phyloP scores from a whole-genome alignment of 176 grass and related monocot genomes.

The Carex parvula region DNA sequence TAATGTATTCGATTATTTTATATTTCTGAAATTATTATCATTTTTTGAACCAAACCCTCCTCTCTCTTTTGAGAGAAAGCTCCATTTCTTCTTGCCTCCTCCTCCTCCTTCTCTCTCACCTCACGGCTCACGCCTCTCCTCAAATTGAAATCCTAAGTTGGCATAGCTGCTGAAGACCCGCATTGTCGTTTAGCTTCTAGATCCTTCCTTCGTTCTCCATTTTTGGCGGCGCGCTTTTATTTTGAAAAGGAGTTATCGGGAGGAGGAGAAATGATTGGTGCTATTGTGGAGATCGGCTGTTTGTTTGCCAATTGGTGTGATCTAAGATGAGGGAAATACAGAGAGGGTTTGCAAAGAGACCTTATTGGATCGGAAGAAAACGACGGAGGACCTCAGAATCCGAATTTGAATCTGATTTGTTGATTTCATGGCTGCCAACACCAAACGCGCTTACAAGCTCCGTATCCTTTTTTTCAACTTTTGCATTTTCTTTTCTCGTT shows the following conservation, averaged over 20 bases:
- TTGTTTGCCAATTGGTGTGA: slow-evolving; percentile 38
- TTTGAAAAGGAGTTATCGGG: background rate
- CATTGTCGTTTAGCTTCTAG: slow-evolving; percentile 9
- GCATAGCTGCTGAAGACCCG: background rate
- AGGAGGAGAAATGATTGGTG: slow-evolving; percentile 14
- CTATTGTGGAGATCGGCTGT: slow-evolving; percentile 45
- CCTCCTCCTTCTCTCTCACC: background rate
- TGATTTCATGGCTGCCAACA: slow-evolving; percentile 74
- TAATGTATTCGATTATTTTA: slow-evolving; percentile 16
- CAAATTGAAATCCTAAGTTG: slow-evolving; percentile 37
- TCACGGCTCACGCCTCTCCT: background rate
- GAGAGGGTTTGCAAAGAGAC: background rate
- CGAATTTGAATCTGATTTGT: slow-evolving; percentile 15
- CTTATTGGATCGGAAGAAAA: slow-evolving; percentile 27
- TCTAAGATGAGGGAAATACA: slow-evolving; percentile 60
- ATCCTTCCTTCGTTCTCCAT: slow-evolving; percentile 29
- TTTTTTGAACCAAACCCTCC: slow-evolving; percentile 48
- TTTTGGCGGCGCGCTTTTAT: slow-evolving; percentile 20
- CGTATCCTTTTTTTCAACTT: slow-evolving; percentile 65
- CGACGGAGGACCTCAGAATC: background rate
- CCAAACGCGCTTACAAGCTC: slow-evolving; percentile 99
- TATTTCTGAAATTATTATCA: slow-evolving; percentile 6
- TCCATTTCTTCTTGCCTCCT: slow-evolving; percentile 60
- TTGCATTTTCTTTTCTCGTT: slow-evolving; percentile 7
- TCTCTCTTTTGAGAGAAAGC: slow-evolving; percentile 37